Evolutionary conservation across 345 rosid species (phyloP), one percentile per base, ranked within the genome.

Genomic region (Bretschneidera sinensis): DNA sequence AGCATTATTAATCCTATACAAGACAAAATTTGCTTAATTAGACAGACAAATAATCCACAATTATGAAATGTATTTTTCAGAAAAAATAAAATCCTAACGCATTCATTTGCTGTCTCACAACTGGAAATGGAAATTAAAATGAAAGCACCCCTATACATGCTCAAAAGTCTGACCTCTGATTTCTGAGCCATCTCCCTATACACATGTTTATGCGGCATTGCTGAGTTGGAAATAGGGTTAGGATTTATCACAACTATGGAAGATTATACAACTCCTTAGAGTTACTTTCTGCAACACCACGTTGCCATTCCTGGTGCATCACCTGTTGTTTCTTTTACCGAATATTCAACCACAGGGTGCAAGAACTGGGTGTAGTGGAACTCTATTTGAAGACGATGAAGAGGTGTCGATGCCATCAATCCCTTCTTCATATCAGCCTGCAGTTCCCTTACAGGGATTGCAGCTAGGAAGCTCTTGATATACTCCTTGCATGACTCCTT

Each of bases 401-500:
- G 97, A 66, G 79, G 80, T 9, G 90, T 80, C 2, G 97, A 78
- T 47, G 79, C 69, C 74, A 87, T 83, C 62, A 87, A 54, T 51
- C 99, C 99, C 74, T 82, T 94, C 84, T 83, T 89, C 71, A 86
- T 78, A 74, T 94, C 99, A 0, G 78, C 90, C 79, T 86, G 87
- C 51, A 86, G 61, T 75, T 94, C 95, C 62, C 96, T 79, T 48
- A 94, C 83, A 0, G 99, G 97, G 47, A 94, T 89, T 22, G 99
- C 94, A 17, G 99, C 99, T 53, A 94, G 82, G 72, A 94, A 94
- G 74, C 84, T 89, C 89, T 87, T 94, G 68, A 94, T 81, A 54
- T 89, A 94, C 79, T 89, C 97, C 78, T 86, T 89, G 83, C 99
- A 94, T 8, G 95, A 75, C 48, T 89, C 92, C 73, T 87, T 94